These are phyloP conservation scores for Aspergillus sp. DNA, from an alignment of 2,329 filamentous ascomycete genomes.

Conservation along the genomic window DNA sequence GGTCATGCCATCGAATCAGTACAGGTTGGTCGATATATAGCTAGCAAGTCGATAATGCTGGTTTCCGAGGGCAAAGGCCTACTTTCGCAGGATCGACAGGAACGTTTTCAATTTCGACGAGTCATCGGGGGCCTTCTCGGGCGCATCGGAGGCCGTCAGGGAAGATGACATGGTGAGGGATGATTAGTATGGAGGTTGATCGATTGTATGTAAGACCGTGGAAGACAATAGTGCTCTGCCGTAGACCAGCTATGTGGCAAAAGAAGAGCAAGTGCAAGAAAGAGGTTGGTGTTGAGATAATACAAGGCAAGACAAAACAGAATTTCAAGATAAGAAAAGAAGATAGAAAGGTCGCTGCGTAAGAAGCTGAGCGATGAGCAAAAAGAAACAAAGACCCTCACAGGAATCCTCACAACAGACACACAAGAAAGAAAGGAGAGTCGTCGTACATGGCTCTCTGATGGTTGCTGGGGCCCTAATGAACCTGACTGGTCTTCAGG, in stretches of 20 bases:
- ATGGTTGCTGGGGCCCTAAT: too few relatives aligned
- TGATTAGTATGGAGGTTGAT: background rate
- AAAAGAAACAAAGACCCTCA: too few relatives aligned
- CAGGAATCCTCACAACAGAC: too few relatives aligned
- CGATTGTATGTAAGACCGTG: too few relatives aligned
- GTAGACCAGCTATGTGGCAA: background rate
- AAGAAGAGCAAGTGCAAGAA: background rate
- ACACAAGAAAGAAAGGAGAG: too few relatives aligned
- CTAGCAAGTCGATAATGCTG: background rate
- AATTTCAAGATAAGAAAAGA: background rate
- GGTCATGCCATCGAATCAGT: constrained; percentile 9
- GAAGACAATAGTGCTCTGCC: background rate
- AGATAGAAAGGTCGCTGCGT: background rate
- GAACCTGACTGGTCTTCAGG: too few relatives aligned
- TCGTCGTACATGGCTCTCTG: too few relatives aligned
- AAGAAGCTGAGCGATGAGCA: background rate
- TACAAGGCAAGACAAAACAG: too few relatives aligned
- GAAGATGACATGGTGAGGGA: constrained; percentile 24
- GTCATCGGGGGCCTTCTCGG: constrained; percentile 65
- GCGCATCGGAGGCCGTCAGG: constrained; percentile 20
- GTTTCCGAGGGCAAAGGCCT: constrained; percentile 30
- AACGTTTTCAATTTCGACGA: constrained; percentile 87
- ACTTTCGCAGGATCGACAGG: constrained; percentile 82
- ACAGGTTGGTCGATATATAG: background rate
- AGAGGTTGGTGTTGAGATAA: too few relatives aligned